phyloP scores from a whole-genome alignment of 208 protist genomes.

The Leishmania guyanensis region DNA sequence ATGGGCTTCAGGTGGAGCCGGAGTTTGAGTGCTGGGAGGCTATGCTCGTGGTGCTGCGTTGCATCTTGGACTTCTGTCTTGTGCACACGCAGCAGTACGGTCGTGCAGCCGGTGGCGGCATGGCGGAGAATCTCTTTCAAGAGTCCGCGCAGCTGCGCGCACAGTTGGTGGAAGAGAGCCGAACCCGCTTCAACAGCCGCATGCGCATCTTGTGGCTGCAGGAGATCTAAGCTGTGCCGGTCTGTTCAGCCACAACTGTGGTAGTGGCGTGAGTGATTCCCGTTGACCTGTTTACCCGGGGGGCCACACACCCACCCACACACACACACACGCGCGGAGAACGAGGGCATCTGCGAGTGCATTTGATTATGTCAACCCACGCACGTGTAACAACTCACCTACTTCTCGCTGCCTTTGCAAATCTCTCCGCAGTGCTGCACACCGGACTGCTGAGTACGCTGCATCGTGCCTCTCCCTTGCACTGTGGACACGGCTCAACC shows the following conservation, averaged over 20 bases:
- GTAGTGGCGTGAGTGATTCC: background rate
- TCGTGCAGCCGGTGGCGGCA: conserved; percentile 34
- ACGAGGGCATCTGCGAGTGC: background rate
- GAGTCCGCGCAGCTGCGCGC: conserved; percentile 58
- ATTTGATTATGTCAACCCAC: background rate
- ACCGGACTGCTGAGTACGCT: too few relatives aligned
- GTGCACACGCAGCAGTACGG: conserved; percentile 56
- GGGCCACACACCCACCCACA: background rate
- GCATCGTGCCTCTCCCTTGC: background rate
- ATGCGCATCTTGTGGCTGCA: conserved; percentile 89
- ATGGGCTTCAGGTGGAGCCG: conserved; percentile 47
- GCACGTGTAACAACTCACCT: background rate
- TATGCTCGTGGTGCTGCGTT: conserved; percentile 68
- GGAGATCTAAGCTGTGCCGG: conserved; percentile 43
- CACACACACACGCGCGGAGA: background rate
- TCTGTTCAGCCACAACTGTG: background rate
- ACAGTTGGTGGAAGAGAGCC: conserved; percentile 75
- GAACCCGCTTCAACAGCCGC: conserved; percentile 71
- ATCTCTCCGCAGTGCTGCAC: background rate
- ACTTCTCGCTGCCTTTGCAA: background rate
- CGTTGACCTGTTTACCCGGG: too few relatives aligned
- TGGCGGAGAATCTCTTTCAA: conserved; percentile 56
- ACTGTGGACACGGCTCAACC: background rate
- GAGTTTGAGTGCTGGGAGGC: conserved; percentile 91
- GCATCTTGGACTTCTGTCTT: conserved; percentile 75